phyloP scores from a whole-genome alignment of 805 yeast species.

The Cyberlindnera japonica region DNA sequence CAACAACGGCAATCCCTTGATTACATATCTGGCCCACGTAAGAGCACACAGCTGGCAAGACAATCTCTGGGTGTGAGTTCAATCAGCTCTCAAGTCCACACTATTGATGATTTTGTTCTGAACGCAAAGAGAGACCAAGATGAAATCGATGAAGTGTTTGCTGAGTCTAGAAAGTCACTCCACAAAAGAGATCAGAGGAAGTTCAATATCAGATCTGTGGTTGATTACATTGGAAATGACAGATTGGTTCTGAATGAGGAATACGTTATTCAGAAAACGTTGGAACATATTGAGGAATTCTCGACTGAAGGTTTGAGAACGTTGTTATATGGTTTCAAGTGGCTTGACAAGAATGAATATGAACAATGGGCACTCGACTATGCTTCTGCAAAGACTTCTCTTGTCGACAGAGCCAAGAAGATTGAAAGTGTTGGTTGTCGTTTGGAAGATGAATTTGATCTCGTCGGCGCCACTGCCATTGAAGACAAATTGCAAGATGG shows the following conservation, averaged over 20 bases:
- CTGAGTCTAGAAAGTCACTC: slow-evolving; percentile 52
- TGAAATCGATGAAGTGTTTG: slow-evolving; percentile 51
- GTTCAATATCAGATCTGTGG: slow-evolving; percentile 34
- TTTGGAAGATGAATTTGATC: slow-evolving; percentile 63
- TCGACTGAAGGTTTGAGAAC: slow-evolving; percentile 95
- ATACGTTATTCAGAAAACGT: slow-evolving; percentile 73
- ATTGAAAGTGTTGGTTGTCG: slow-evolving; percentile 70
- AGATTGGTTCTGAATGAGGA: slow-evolving; percentile 64
- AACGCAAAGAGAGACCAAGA: slow-evolving; percentile 41
- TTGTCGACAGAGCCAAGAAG: slow-evolving; percentile 59
- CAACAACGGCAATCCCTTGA: slow-evolving; percentile 51
- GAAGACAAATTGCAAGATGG: slow-evolving; percentile 96
- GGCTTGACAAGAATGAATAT: slow-evolving; percentile 60
- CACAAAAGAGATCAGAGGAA: slow-evolving; percentile 55
- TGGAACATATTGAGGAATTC: slow-evolving; percentile 89
- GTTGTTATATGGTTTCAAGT: slow-evolving; percentile 72
- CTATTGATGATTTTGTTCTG: slow-evolving; percentile 49
- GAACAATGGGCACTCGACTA: slow-evolving; percentile 64
- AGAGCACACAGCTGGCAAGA: slow-evolving; percentile 32
- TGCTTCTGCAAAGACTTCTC: slow-evolving; percentile 71
- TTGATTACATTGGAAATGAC: slow-evolving; percentile 47
- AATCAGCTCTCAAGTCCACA: slow-evolving; percentile 27
- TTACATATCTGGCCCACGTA: slow-evolving; percentile 28
- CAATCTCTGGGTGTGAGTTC: slow-evolving; percentile 28
- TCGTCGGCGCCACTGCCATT: slow-evolving; percentile 93